Evolutionary conservation across 164 flowering plant species (phyloP), one percentile per base, ranked within the genome.

Genomic region (Litsea cubeba): DNA sequence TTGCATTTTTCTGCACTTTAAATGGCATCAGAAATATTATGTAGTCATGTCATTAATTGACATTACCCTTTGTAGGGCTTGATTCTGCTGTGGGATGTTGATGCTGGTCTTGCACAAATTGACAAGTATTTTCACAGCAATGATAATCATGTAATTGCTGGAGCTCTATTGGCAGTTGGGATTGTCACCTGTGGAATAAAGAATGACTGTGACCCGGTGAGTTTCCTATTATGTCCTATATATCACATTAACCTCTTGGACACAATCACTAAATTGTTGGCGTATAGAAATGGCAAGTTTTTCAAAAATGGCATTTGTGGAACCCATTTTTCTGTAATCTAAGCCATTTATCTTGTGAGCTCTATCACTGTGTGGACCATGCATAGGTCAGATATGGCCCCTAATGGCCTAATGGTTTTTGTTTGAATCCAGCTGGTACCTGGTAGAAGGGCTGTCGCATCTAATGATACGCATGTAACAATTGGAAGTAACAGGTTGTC

Each of bases 21-120:
- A 49, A 8, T 72, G 54, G 51, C 23, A 15, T 62, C 40, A 14
- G 17, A 58, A 15, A 15, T 10, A 14, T 49, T 60, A 64, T 5
- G 28, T 49, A 20, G 40, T 51, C 17, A 66, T 54, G 23, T 70
- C 77, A 24, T 68, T 26, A 73, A 25, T 60, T 28, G 67, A 28
- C 60, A 8, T 70, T 72, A 20, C 18, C 65, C 14, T 50, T 76
- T 65, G n/a, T 62, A 96, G 99, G 98, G 99, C 25, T 89, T 94
- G 98, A 94, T 96, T 74, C 78, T 86, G 49, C 84, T 92, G 57
- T 96, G 99, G 99, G 99, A 96, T 84, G 91, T 92, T 57, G 98
- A 96, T 72, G 77, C 92, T 80, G 99, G 99, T 35, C 97, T 96
- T 75, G 82, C 97, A 28, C 97, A 90, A 83, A 72, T 96, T 74